Percentiles rank a stretch among this genome's conserved stretches.
These are phyloP conservation scores for Sugiyamaella americana DNA, from an alignment of 805 yeast species.

Conservation along the genomic window DNA sequence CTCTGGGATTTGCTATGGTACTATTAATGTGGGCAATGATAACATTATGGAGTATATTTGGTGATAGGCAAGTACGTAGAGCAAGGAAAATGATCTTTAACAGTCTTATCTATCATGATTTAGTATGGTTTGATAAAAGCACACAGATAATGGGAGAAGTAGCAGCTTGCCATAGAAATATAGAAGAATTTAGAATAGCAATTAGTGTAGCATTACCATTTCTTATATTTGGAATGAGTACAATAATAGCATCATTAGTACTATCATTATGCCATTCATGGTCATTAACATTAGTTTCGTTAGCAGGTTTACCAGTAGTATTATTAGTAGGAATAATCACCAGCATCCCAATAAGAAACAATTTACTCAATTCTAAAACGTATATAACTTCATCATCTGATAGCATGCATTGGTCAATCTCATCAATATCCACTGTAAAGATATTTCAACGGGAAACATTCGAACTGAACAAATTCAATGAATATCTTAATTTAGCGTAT, in stretches of 20 bases:
- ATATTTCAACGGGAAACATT: constrained; percentile 47
- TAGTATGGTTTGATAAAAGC: constrained; percentile 60
- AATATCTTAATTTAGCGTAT: constrained; percentile 31
- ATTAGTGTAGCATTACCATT: constrained; percentile 61
- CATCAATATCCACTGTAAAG: constrained; percentile 54
- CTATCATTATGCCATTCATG: constrained; percentile 76
- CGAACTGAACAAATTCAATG: constrained; percentile 45
- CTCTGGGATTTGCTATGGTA: constrained; percentile 44
- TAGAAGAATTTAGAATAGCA: constrained; percentile 67
- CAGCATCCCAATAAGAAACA: constrained; percentile 45
- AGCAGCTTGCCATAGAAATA: constrained; percentile 39
- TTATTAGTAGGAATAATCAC: constrained; percentile 42
- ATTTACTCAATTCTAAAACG: constrained; percentile 52
- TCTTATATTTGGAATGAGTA: constrained; percentile 46
- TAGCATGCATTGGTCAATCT: constrained; percentile 63
- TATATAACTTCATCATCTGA: constrained; percentile 52
- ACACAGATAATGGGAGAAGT: constrained; percentile 49
- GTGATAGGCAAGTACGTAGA: constrained; percentile 61
- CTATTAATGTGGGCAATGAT: constrained; percentile 50
- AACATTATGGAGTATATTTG: constrained; percentile 58
- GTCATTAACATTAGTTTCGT: constrained; percentile 73
- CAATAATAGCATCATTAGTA: constrained; percentile 49
- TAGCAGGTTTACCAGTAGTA: constrained; percentile 70
- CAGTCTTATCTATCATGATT: constrained; percentile 41
- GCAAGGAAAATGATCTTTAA: constrained; percentile 45